phyloP scores from a whole-genome alignment of 371 early-diverging fungal species.

The Mortierella sp. region DNA sequence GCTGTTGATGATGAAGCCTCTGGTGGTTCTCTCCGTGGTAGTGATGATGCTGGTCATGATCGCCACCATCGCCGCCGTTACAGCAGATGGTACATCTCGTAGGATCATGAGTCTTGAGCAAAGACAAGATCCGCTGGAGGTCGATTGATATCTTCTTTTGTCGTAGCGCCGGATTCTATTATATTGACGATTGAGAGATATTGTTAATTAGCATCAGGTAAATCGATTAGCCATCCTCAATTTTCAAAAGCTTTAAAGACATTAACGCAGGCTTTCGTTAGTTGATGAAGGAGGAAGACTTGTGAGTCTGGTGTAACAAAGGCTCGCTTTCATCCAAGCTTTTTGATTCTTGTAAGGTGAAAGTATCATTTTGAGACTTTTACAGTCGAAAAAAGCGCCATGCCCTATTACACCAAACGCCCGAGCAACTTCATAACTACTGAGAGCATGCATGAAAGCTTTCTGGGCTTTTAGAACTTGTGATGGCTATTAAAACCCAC shows the following conservation, averaged over 20 bases:
- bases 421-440: too few relatives aligned
- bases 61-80: constrained; percentile 19
- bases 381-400: too few relatives aligned
- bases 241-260: background rate
- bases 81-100: constrained; percentile 40
- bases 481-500: background rate
- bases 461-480: too few relatives aligned
- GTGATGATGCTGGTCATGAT: constrained; percentile 10
- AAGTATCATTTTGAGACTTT: too few relatives aligned
- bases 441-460: too few relatives aligned
- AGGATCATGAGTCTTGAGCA: constrained; percentile 41
- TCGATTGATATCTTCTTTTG: constrained; percentile 36
- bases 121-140: constrained; percentile 27
- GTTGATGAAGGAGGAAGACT: too few relatives aligned
- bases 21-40: background rate
- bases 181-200: background rate
- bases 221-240: background rate
- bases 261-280: background rate
- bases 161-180: constrained; percentile 15
- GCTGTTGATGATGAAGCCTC: background rate
- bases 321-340: too few relatives aligned
- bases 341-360: too few relatives aligned
- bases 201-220: background rate
- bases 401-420: too few relatives aligned
- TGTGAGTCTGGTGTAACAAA: too few relatives aligned